phyloP scores from a whole-genome alignment of 2,329 filamentous ascomycete species.

The Colletotrichum trifolii region DNA sequence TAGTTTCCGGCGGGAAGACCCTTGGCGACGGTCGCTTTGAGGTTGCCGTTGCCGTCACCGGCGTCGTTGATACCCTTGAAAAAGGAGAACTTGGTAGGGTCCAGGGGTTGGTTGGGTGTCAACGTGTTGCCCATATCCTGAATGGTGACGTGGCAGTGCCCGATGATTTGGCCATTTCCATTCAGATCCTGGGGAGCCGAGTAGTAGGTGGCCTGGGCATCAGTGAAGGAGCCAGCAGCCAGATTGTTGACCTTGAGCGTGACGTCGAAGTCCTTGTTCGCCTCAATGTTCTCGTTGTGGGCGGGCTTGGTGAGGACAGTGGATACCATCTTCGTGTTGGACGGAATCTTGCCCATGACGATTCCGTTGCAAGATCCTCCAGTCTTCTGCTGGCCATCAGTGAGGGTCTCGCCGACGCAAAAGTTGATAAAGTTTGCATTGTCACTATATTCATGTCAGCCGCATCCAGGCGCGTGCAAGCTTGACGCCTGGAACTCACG shows the following conservation, averaged over 20 bases:
- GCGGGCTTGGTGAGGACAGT: slow-evolving; percentile 64
- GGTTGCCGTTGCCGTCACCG: slow-evolving; percentile 65
- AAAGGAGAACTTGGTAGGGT: slow-evolving; percentile 66
- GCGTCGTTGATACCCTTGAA: slow-evolving; percentile 76
- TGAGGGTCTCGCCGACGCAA: slow-evolving; percentile 64
- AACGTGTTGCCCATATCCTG: slow-evolving; percentile 64
- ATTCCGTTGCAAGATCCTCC: slow-evolving; percentile 73
- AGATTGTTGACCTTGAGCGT: slow-evolving; percentile 65
- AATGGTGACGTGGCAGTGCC: slow-evolving; percentile 69
- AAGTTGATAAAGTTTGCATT: slow-evolving; percentile 73
- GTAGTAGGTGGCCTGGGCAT: slow-evolving; percentile 70
- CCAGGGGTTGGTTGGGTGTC: slow-evolving; percentile 63
- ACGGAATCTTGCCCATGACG: slow-evolving; percentile 70
- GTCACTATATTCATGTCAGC: slow-evolving; percentile 54
- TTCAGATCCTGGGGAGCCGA: slow-evolving; percentile 66
- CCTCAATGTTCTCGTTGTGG: slow-evolving; percentile 59
- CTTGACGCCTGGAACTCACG: slow-evolving; percentile 50
- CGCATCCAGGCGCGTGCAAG: too few species aligned
- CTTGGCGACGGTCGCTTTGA: slow-evolving; percentile 64
- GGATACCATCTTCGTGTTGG: slow-evolving; percentile 67
- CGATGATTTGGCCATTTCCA: slow-evolving; percentile 61
- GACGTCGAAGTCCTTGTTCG: slow-evolving; percentile 63
- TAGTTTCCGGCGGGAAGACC: slow-evolving; percentile 73
- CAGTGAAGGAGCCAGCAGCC: slow-evolving; percentile 69
- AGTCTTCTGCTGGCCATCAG: slow-evolving; percentile 69